Evolutionary conservation across 2,329 filamentous ascomycete genomes (phyloP).

Genomic region (Pseudogymnoascus sp.): DNA sequence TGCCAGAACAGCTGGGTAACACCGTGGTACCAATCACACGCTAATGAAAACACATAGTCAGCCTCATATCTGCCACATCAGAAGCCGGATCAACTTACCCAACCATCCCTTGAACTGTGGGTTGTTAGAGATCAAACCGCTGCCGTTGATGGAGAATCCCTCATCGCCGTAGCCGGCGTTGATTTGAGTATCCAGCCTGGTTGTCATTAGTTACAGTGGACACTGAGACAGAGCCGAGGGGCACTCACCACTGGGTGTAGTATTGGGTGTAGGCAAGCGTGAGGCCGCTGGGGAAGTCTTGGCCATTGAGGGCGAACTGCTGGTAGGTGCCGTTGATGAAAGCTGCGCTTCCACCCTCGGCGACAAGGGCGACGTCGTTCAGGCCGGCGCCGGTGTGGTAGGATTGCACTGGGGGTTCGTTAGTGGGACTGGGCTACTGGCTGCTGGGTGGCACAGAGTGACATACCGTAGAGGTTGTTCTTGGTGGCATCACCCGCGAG

Average conservation of each 20-base stretch:
- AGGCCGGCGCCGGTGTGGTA: constrained; percentile 18
- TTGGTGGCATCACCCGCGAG: constrained; percentile 13
- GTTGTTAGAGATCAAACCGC: constrained; percentile 14
- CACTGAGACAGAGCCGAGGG: neutral
- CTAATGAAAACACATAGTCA: constrained; percentile 12
- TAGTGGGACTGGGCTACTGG: neutral
- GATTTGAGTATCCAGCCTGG: constrained; percentile 11
- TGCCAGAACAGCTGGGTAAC: constrained; percentile 22
- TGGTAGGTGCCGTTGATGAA: constrained; percentile 18
- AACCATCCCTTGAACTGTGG: constrained; percentile 13
- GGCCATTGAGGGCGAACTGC: constrained; percentile 16
- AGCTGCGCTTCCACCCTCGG: constrained; percentile 9
- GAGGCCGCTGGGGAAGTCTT: constrained; percentile 12
- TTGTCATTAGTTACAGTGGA: too few relatives aligned
- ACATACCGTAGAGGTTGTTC: constrained; percentile 16
- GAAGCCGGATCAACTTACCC: neutral
- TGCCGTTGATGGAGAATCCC: constrained; percentile 16
- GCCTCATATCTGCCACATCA: neutral
- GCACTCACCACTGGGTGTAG: constrained; percentile 11
- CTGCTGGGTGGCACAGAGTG: neutral
- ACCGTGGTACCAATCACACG: constrained; percentile 20
- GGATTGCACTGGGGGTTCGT: neutral
- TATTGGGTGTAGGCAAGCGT: neutral
- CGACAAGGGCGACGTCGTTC: constrained; percentile 16
- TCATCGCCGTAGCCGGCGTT: constrained; percentile 12